These are phyloP conservation scores for Aspergillus sclerotialis DNA, from an alignment of 2,329 filamentous ascomycete genomes.

Conservation along the genomic window DNA sequence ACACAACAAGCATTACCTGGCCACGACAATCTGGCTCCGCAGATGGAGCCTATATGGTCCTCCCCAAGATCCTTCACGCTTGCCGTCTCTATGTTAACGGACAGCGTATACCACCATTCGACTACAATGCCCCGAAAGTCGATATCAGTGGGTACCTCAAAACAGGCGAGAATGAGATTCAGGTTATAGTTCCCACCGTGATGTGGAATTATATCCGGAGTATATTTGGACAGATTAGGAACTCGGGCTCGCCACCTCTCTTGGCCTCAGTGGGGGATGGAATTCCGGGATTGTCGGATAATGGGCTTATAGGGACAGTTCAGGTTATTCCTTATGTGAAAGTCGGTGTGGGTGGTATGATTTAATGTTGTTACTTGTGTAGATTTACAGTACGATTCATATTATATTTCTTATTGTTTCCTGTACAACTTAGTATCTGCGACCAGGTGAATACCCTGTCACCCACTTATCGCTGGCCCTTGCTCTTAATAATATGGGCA, in stretches of 20 bases:
- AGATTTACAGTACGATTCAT: too few species aligned
- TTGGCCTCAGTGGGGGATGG: too few species aligned
- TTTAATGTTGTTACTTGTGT: too few species aligned
- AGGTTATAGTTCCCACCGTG: constrained; percentile 11
- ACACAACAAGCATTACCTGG: constrained; percentile 11
- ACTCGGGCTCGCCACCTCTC: neutral
- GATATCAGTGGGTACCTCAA: constrained; percentile 9
- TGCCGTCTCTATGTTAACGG: constrained; percentile 11
- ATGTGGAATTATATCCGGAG: constrained; percentile 15
- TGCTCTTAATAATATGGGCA: too few species aligned
- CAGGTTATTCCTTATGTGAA: too few species aligned
- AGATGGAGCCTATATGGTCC: constrained; percentile 13
- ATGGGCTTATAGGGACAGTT: too few species aligned
- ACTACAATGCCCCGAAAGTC: constrained; percentile 7
- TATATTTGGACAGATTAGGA: constrained; percentile 7
- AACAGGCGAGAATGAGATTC: constrained; percentile 5
- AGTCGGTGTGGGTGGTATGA: too few species aligned
- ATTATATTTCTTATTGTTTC: too few species aligned
- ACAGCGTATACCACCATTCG: constrained; percentile 8
- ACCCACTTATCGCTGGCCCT: too few species aligned
- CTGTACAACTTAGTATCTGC: too few species aligned
- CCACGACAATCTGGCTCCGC: constrained; percentile 1
- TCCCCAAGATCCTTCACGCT: constrained; percentile 10
- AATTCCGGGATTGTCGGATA: too few species aligned
- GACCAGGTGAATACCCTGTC: too few species aligned